Evolutionary conservation across 148 eudicot genomes (phyloP).

Genomic region (Camellia lanceoleosa): DNA sequence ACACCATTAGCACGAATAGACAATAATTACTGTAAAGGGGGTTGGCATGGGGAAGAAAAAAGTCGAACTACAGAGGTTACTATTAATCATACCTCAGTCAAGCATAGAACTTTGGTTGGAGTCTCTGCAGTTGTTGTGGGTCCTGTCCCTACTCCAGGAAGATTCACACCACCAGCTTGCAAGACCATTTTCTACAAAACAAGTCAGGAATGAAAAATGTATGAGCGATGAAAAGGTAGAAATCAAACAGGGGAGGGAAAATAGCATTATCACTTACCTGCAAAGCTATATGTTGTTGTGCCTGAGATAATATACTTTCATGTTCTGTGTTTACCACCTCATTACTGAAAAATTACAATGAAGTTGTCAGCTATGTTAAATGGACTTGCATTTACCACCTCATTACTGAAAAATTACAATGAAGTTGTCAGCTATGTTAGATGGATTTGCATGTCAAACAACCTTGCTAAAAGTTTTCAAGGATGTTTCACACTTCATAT

Average conservation of each 20-base stretch:
- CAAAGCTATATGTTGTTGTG: conserved; percentile 81
- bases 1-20: not conserved
- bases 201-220: not conserved
- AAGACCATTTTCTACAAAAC: conserved; percentile 52
- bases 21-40: not conserved
- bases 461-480: not conserved
- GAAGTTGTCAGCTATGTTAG: conserved; percentile 6
- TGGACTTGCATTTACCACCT: conserved; percentile 37
- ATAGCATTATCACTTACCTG: conserved; percentile 44
- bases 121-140: conserved; percentile 30
- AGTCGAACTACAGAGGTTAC: not conserved
- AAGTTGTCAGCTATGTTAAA: conserved; percentile 6
- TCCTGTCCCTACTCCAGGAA: conserved; percentile 31
- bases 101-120: conserved; percentile 82
- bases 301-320: conserved; percentile 71
- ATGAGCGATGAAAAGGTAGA: not conserved
- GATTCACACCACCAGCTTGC: conserved; percentile 50
- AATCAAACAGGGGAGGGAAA: not conserved
- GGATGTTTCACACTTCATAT: not conserved
- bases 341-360: conserved; percentile 37
- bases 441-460: not conserved
- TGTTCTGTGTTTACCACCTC: conserved; percentile 73
- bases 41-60: not conserved
- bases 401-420: conserved; percentile 41
- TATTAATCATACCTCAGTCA: conserved; percentile 56